Percentiles rank a stretch among this genome's conserved stretches.
These are phyloP conservation scores for Diaporthe amygdali DNA, from an alignment of 2,329 filamentous ascomycete species.

Conservation along the genomic window DNA sequence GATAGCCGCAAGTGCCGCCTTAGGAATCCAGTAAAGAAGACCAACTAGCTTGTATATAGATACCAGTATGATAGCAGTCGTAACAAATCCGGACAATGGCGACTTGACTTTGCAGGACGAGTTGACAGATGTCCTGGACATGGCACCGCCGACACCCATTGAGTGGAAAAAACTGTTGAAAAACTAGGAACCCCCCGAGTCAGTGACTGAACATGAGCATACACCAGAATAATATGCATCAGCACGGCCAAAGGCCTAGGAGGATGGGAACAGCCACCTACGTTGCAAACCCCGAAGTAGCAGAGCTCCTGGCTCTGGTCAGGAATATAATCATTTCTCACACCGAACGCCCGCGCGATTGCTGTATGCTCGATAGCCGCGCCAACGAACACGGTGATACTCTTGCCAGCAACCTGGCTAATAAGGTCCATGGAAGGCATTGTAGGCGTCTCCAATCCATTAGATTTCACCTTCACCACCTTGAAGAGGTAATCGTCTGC, in stretches of 20 bases:
- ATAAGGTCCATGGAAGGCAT: constrained; percentile 54
- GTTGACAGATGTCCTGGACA: constrained; percentile 72
- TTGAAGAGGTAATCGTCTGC: constrained; percentile 56
- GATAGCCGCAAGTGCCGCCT: constrained; percentile 67
- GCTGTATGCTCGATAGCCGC: constrained; percentile 68
- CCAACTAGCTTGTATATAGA: constrained; percentile 66
- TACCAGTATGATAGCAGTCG: constrained; percentile 64
- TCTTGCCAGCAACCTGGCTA: constrained; percentile 55
- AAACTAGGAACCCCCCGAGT: constrained; percentile 37
- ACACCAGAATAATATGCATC: neutral
- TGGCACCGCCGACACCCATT: constrained; percentile 69
- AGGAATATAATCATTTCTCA: constrained; percentile 66
- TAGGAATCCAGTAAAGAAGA: constrained; percentile 71
- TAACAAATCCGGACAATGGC: constrained; percentile 65
- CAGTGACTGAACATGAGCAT: neutral
- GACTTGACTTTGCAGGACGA: constrained; percentile 67
- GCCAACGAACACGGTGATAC: constrained; percentile 66
- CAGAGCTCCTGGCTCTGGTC: constrained; percentile 70
- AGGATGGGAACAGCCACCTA: neutral
- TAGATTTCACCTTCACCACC: constrained; percentile 61
- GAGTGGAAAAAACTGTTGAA: constrained; percentile 69
- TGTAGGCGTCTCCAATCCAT: constrained; percentile 56
- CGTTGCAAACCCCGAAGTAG: constrained; percentile 65
- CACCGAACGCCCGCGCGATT: constrained; percentile 67
- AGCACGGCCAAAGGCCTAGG: neutral